phyloP scores from a whole-genome alignment of 192 early-diverging fungal genomes.

The Phycomyces nitens region DNA sequence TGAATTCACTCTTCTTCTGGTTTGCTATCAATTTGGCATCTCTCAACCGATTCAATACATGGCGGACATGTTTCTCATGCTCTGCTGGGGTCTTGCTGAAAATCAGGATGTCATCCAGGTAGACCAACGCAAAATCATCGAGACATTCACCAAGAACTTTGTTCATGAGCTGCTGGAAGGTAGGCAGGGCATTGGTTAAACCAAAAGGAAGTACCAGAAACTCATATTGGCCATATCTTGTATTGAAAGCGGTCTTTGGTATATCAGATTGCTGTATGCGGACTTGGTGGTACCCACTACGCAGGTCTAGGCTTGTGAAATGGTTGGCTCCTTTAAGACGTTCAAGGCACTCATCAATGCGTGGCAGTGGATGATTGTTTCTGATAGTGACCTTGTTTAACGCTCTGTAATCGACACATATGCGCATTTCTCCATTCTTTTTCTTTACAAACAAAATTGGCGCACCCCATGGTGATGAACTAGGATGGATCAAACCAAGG shows the following conservation, averaged over 20 bases:
- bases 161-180: conserved; percentile 24
- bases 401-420: conserved; percentile 52
- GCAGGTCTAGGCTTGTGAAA: conserved; percentile 48
- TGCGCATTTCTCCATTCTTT: conserved; percentile 42
- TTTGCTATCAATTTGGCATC: conserved; percentile 3
- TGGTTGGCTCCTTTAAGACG: conserved; percentile 19
- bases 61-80: conserved; percentile 24
- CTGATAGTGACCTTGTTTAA: conserved; percentile 49
- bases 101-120: conserved; percentile 44
- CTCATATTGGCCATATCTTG: conserved; percentile 14
- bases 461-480: conserved; percentile 32
- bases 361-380: conserved; percentile 50
- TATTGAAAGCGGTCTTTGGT: conserved; percentile 36
- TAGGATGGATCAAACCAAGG: conserved; percentile 32
- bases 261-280: conserved; percentile 30
- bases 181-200: conserved; percentile 20
- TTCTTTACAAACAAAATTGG: conserved; percentile 49
- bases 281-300: conserved; percentile 43
- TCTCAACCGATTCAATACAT: conserved; percentile 13
- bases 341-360: conserved; percentile 48
- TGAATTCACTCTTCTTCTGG: conserved; percentile 11
- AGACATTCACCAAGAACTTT: neutral
- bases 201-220: conserved; percentile 31
- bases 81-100: conserved; percentile 29
- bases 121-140: conserved; percentile 29